Percentiles rank a stretch among this genome's conserved stretches.
Evolutionary conservation across 495 filamentous ascomycete species (phyloP).

Genomic region (Melanomma pulvis-pyrius): DNA sequence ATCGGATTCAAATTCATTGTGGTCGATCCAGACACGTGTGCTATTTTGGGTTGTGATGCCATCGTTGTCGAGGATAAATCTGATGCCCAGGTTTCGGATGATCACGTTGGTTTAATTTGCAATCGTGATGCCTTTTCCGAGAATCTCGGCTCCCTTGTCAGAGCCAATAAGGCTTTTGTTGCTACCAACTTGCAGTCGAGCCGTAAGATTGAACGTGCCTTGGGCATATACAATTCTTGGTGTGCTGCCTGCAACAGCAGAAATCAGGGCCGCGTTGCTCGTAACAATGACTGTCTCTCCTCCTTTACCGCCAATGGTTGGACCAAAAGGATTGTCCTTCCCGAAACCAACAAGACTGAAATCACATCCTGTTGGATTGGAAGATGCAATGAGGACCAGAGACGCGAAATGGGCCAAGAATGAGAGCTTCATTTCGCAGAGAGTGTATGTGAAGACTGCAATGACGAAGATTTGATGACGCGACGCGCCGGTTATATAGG

Average conservation of each 20-base stretch:
- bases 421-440: constrained; percentile 24
- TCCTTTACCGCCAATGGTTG: constrained; percentile 46
- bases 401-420: neutral
- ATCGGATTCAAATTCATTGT: constrained; percentile 39
- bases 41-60: constrained; percentile 38
- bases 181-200: constrained; percentile 36
- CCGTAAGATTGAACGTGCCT: constrained; percentile 38
- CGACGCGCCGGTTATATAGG: neutral
- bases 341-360: constrained; percentile 41
- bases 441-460: neutral
- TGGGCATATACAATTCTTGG: constrained; percentile 42
- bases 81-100: constrained; percentile 36
- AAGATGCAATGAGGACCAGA: neutral
- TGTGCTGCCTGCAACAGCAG: constrained; percentile 41
- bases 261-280: constrained; percentile 31
- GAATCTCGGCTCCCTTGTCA: constrained; percentile 33
- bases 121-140: constrained; percentile 27
- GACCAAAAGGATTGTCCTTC: constrained; percentile 48
- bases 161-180: constrained; percentile 47
- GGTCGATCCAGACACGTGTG: constrained; percentile 37
- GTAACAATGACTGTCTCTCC: constrained; percentile 41
- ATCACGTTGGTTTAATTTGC: constrained; percentile 36
- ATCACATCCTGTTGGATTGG: constrained; percentile 8
- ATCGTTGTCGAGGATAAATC: constrained; percentile 37
- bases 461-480: neutral